Percentiles rank a stretch among this genome's conserved stretches.
Evolutionary conservation across 495 filamentous ascomycete genomes (phyloP).

Genomic region (Penicillium paradoxum): DNA sequence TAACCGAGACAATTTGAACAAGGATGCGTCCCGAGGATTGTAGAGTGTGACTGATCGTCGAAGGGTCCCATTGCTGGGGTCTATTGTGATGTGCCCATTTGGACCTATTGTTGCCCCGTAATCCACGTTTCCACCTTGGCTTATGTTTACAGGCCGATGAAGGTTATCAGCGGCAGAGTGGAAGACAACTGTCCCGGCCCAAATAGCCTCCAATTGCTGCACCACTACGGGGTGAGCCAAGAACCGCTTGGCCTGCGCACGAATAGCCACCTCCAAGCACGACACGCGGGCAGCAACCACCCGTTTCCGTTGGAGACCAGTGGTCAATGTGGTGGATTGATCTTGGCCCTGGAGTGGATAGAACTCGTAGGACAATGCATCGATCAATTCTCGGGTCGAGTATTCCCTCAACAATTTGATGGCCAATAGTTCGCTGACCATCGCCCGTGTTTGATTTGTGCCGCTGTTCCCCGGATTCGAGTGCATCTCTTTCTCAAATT

Average conservation of each 20-base stretch:
- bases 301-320: constrained; percentile 29
- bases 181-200: constrained; percentile 91
- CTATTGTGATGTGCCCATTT: constrained; percentile 4
- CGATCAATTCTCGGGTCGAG: constrained; percentile 77
- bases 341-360: constrained; percentile 78
- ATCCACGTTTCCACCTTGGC: constrained; percentile 23
- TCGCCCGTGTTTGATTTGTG: constrained; percentile 72
- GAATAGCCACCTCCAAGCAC: constrained; percentile 85
- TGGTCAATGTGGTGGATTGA: constrained; percentile 34
- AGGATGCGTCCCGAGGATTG: constrained; percentile 79
- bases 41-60: constrained; percentile 81
- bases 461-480: constrained; percentile 76
- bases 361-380: constrained; percentile 91
- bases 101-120: constrained; percentile 21
- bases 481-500: constrained; percentile 84
- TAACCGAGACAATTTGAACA: constrained; percentile 84
- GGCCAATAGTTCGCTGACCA: constrained; percentile 87
- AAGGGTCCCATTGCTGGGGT: constrained; percentile 32
- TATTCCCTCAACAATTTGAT: constrained; percentile 88
- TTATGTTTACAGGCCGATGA: constrained; percentile 49
- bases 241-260: constrained; percentile 83
- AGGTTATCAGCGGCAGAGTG: constrained; percentile 79
- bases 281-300: constrained; percentile 68
- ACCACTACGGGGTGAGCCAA: constrained; percentile 84
- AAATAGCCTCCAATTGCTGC: constrained; percentile 90